Base-by-base conservation (phyloP, 2,329 filamentous ascomycete species). In the Ceratocystis ficicola region DNA sequence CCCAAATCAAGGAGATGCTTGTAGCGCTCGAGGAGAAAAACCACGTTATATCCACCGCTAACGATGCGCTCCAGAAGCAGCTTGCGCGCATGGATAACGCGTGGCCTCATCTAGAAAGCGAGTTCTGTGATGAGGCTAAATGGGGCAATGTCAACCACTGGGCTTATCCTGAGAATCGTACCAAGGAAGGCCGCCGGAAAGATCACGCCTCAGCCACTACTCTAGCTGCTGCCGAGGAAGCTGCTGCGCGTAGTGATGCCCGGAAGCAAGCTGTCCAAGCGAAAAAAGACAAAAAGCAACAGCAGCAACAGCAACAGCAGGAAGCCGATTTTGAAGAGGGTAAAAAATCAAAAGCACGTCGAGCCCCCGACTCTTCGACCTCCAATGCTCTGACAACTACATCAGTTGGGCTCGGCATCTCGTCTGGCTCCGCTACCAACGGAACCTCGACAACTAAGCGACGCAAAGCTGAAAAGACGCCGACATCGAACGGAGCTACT, bases 1-100 rank as follows among this genome's bases (percentile, higher is more conserved):
- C 85, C 71, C 87, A 88, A 69, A 86, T 96, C 64, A 84, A 87
- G 70, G 88, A 92, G 71, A 88, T 97, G 80, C 84, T 97, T 57
- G 85, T 90, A 61, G 93, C 92, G 1, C 82, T 97, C 46, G 94
- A 99, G 73, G 94, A 99, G 77, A 99, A 99, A 77, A 96, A 96
- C 70, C 92, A 96, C 71, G 94, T 99, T 70, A 88, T 97, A 66
- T 88, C 89, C 46, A 95, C 93, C 17, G 93, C 94, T 65, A 94
- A 93, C 71, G 89, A 95, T 70, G 90, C 92, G 59, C 83, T 97
- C 12, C 85, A 90, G 70, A 89, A 89, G 73, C 91, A 96, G 72
- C 81, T 96, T 44, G 79, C 83, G 68, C 89, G 95, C 64, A 85
- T 96, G 72, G 89, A 96, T 73, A 87, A 89, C 70, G 87, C 95